Base-by-base conservation (phyloP, 2,329 filamentous ascomycete genomes). In the Ceratocystiopsis minuta region DNA sequence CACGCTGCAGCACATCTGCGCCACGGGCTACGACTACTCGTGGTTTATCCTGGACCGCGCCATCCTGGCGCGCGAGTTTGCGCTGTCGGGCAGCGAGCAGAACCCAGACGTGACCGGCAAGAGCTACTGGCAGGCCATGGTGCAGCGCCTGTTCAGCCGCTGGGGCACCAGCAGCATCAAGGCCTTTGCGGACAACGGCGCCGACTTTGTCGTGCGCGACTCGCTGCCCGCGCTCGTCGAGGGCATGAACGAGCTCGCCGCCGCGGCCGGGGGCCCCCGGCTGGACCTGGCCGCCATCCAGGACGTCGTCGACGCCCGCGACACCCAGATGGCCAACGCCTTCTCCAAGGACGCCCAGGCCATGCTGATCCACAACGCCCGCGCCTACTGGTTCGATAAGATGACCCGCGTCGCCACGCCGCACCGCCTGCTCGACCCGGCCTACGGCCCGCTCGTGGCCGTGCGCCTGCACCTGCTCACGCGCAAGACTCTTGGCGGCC, bases 11-110 rank as follows among this genome's bases (percentile, higher is more conserved):
- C 56, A 75, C 50, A 76, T 77, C 46, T 73, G 70, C 59, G 56
- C 54, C 48, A 76, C 73, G 0, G 72, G 73, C 0, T 67, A 74
- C 55, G 71, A 75, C 53, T 77, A 77, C 58, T 67, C 66, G 2
- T 77, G 73, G 72, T 77, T 77, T 56, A 63, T 77, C 42, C 62
- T 73, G 3, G 63, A 72, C 52, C 67, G 70, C 46, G 58, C 57
- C 51, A 76, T 77, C 50, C 68, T 76, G 38, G 67, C 68, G n/a
- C 63, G 66, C 16, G 72, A 77, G 54, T 76, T 77, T 44, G 70
- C 67, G 13, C 64, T 77, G 1, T 77, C 72, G 0, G 72, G 72
- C 10, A 75, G 70, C 0, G 72, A 77, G 55, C 72, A 77, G 58
- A 77, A 77, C 56, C 70, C 70, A 0, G 72, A 77, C 49, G 47